These are phyloP conservation scores for Laburnicola sp. DNA, from an alignment of 2,329 filamentous ascomycete species.

Conservation along the genomic window DNA sequence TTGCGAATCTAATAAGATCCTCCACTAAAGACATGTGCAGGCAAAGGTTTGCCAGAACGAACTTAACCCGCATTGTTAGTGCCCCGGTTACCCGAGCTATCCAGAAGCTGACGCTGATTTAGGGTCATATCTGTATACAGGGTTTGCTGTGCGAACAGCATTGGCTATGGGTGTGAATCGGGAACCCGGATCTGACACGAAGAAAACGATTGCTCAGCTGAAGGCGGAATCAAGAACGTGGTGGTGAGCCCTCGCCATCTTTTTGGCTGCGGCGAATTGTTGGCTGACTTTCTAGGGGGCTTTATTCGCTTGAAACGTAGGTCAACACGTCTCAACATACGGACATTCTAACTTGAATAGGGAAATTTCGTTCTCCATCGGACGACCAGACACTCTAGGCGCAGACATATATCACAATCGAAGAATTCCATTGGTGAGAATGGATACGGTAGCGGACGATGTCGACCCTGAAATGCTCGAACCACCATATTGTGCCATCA, in stretches of 20 bases:
- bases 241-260: constrained; percentile 11
- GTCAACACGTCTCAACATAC: constrained; percentile 34
- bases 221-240: constrained; percentile 14
- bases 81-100: neutral
- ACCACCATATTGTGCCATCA: constrained; percentile 26
- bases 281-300: constrained; percentile 9
- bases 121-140: constrained; percentile 54
- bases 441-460: constrained; percentile 36
- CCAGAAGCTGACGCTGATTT: neutral
- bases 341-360: neutral
- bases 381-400: constrained; percentile 54
- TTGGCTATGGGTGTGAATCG: constrained; percentile 55
- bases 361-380: constrained; percentile 46
- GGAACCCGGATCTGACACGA: constrained; percentile 21
- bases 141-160: constrained; percentile 53
- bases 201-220: constrained; percentile 3
- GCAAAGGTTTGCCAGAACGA: constrained; percentile 57
- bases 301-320: constrained; percentile 22
- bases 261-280: neutral
- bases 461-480: neutral
- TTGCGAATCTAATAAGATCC: neutral
- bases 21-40: neutral
- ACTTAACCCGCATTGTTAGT: constrained; percentile 48
- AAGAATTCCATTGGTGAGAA: constrained; percentile 27
- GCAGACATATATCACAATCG: constrained; percentile 56